phyloP scores from a whole-genome alignment of 495 filamentous ascomycete species.

The Talaromyces borbonicus region DNA sequence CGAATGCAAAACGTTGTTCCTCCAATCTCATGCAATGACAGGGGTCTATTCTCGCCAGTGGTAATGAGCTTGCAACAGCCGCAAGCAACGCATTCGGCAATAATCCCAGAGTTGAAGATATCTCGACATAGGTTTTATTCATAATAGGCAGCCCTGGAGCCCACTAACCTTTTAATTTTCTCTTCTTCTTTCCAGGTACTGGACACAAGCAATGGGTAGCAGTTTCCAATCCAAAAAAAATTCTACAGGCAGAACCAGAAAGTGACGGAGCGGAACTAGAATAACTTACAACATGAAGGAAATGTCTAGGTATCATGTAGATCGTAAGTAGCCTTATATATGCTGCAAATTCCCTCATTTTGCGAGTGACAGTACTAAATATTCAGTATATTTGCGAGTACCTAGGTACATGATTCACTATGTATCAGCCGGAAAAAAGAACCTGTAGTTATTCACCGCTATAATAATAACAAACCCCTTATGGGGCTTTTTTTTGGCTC shows the following conservation, averaged over 20 bases:
- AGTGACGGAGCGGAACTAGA: constrained; percentile 39
- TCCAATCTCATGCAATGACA: not conserved
- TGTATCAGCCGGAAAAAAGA: too few relatives aligned
- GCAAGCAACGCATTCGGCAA: constrained; percentile 38
- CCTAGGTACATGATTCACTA: too few relatives aligned
- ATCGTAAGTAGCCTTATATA: too few relatives aligned
- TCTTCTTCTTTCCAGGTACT: not conserved
- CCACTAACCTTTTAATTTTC: not conserved
- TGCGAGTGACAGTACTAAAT: too few relatives aligned
- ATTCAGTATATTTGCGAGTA: too few relatives aligned
- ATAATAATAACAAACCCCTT: too few relatives aligned
- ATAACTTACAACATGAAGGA: too few relatives aligned
- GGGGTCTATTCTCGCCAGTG: constrained; percentile 42
- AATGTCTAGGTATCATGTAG: too few relatives aligned
- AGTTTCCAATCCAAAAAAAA: constrained; percentile 34
- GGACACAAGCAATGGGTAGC: constrained; percentile 5
- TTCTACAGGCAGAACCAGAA: constrained; percentile 30
- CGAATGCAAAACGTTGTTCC: not conserved
- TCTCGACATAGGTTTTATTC: constrained; percentile 29
- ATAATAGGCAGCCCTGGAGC: not conserved
- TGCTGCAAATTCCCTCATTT: too few relatives aligned
- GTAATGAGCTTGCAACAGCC: constrained; percentile 40
- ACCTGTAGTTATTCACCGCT: too few relatives aligned
- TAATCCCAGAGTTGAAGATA: constrained; percentile 42
- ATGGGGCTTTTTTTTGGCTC: too few relatives aligned